These are phyloP conservation scores for Ustilago cynodontis DNA, from an alignment of 1,284 basidiomycete genomes.

Conservation along the genomic window DNA sequence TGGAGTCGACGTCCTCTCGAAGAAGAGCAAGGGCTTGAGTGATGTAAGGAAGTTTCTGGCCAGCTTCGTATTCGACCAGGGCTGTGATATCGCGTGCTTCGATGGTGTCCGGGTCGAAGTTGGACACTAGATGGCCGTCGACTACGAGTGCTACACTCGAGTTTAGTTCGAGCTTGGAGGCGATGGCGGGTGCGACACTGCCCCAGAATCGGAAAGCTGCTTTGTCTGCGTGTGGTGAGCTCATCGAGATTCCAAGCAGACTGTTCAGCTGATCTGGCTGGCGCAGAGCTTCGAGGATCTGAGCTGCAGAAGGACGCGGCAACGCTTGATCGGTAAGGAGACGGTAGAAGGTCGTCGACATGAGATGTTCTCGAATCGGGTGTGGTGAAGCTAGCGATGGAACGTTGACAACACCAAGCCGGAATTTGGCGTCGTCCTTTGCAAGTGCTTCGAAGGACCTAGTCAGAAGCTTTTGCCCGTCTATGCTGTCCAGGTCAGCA, in stretches of 20 bases:
- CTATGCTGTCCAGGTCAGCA: slow-evolving; percentile 80
- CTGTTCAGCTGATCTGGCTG: slow-evolving; percentile 13
- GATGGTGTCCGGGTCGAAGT: slow-evolving; percentile 15
- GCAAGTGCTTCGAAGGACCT: slow-evolving; percentile 76
- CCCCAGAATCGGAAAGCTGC: slow-evolving; percentile 24
- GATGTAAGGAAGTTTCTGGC: slow-evolving; percentile 41
- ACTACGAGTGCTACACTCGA: slow-evolving; percentile 34
- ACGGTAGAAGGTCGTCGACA: slow-evolving; percentile 31
- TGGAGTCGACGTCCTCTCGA: slow-evolving; percentile 15
- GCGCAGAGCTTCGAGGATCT: slow-evolving; percentile 16
- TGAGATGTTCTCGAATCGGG: slow-evolving; percentile 44
- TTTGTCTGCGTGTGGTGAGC: background rate
- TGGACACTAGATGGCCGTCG: slow-evolving; percentile 45
- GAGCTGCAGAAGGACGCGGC: slow-evolving; percentile 10
- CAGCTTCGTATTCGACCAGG: slow-evolving; percentile 46
- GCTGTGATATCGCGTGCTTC: slow-evolving; percentile 43
- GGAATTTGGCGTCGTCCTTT: slow-evolving; percentile 72
- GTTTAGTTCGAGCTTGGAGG: slow-evolving; percentile 11
- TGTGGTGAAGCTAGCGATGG: background rate
- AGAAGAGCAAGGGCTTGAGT: slow-evolving; percentile 31
- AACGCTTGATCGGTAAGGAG: slow-evolving; percentile 21
- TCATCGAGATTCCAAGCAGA: background rate
- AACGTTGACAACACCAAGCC: slow-evolving; percentile 29
- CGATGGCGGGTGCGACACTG: slow-evolving; percentile 4
- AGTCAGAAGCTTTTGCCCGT: slow-evolving; percentile 75